Conservation (phyloP, 345 rosid species). For the Corymbia maculata region DNA sequence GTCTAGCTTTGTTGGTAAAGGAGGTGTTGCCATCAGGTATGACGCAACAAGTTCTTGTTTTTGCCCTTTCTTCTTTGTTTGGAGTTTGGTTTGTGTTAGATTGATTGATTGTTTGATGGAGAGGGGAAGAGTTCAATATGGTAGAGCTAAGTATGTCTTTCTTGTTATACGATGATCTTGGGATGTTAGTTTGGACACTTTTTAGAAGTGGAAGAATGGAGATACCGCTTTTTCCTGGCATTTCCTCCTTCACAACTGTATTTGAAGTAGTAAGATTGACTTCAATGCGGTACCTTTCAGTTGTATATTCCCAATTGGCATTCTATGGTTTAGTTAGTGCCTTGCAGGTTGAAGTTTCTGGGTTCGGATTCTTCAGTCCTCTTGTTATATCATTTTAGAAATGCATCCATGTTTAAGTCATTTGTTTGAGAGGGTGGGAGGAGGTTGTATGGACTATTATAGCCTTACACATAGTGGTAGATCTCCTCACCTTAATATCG, state of each 20-base stretch:
- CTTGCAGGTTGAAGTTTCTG: neutral
- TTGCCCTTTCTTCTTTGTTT: neutral
- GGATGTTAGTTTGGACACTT: neutral
- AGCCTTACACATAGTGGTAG: neutral
- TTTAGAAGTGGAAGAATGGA: neutral
- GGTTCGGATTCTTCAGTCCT: neutral
- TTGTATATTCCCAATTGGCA: neutral
- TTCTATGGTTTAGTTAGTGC: neutral
- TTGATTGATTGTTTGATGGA: neutral
- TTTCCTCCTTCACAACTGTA: neutral
- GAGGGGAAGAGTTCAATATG: neutral
- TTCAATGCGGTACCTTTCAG: neutral
- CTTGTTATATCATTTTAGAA: neutral
- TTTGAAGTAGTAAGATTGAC: neutral
- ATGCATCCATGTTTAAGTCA: neutral
- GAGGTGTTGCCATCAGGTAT: constrained; percentile 78
- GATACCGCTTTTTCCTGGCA: neutral
- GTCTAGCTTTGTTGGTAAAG: constrained; percentile 62
- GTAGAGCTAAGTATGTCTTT: neutral
- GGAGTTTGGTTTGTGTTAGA: neutral
- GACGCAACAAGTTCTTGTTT: neutral
- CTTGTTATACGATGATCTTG: neutral
- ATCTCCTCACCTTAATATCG: neutral
- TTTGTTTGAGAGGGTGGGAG: neutral
- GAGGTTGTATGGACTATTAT: neutral